Conservation (phyloP, 768 basidiomycete species). For the Trametes punicea region DNA sequence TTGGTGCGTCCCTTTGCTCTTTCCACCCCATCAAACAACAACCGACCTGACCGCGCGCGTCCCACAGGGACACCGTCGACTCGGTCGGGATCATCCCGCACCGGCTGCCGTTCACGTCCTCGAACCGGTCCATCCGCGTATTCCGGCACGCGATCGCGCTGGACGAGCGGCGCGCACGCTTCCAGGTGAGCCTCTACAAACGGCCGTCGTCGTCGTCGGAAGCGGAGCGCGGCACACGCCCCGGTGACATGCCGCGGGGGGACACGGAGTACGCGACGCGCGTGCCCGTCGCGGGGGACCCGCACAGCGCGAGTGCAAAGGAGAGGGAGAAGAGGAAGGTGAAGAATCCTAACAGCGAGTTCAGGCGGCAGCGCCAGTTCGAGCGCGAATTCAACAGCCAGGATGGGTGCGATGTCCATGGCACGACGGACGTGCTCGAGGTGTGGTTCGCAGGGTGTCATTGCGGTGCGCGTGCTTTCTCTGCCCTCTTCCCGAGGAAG, state of each 20-base stretch:
- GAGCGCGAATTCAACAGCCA: slow-evolving; percentile 42
- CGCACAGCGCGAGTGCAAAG: background rate
- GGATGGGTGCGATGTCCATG: slow-evolving; percentile 25
- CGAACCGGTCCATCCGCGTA: slow-evolving; percentile 54
- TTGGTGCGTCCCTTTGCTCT: slow-evolving; percentile 41
- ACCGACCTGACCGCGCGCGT: background rate
- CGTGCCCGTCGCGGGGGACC: background rate
- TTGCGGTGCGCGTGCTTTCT: slow-evolving; percentile 45
- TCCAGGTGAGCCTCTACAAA: slow-evolving; percentile 35
- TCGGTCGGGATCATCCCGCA: slow-evolving; percentile 65
- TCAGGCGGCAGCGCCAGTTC: slow-evolving; percentile 15
- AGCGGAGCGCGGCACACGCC: slow-evolving; percentile 41
- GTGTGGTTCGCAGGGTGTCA: slow-evolving; percentile 83
- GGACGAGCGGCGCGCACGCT: slow-evolving; percentile 65
- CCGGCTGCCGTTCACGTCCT: slow-evolving; percentile 61
- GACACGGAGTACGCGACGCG: slow-evolving; percentile 17
- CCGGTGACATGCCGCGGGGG: slow-evolving; percentile 45
- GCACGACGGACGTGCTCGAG: slow-evolving; percentile 60
- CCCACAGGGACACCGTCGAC: slow-evolving; percentile 64
- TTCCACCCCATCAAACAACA: no score
- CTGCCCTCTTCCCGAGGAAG: background rate
- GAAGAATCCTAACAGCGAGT: background rate
- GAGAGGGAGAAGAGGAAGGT: background rate
- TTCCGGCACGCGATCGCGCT: slow-evolving; percentile 73
- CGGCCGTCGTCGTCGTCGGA: slow-evolving; percentile 36